A percentile compares a stretch with the other conserved stretches of the same genome.
phyloP scores from a whole-genome alignment of 192 early-diverging fungal genomes.

The Backusella sp. region DNA sequence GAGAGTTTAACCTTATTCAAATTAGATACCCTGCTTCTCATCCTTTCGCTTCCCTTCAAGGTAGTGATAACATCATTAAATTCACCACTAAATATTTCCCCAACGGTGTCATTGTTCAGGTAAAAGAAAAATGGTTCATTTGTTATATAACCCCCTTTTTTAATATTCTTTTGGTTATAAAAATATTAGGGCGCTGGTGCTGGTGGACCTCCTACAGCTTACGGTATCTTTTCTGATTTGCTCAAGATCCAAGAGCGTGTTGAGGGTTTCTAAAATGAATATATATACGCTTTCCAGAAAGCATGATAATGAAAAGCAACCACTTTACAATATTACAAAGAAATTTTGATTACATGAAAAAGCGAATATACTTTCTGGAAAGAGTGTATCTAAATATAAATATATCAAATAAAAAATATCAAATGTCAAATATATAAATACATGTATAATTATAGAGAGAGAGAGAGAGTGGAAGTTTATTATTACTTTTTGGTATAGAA shows the following conservation, averaged over 20 bases:
- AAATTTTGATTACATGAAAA: too few relatives aligned
- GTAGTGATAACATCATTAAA: constrained; percentile 97
- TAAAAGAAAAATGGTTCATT: neutral
- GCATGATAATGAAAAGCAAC: too few relatives aligned
- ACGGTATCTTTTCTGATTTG: constrained; percentile 94
- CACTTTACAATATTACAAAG: too few relatives aligned
- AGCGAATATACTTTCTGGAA: too few relatives aligned
- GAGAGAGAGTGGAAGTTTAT: neutral
- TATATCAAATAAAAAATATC: constrained; percentile 1
- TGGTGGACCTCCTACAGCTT: constrained; percentile 95
- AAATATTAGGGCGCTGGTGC: constrained; percentile 66
- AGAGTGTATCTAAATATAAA: neutral
- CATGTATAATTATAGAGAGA: neutral
- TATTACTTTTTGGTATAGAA: constrained; percentile 4
- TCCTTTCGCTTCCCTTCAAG: constrained; percentile 96
- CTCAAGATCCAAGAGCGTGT: constrained; percentile 80
- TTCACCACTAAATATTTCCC: constrained; percentile 96
- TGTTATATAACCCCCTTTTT: neutral
- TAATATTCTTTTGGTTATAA: neutral
- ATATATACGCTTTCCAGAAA: too few relatives aligned
- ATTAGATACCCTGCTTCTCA: constrained; percentile 78
- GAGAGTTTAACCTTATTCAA: too few relatives aligned
- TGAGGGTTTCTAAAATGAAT: constrained; percentile 16
- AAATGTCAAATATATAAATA: neutral
- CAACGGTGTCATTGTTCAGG: constrained; percentile 89